Conservation (phyloP, 2,329 filamentous ascomycete species). For the Beauveria scarabaeidicola region DNA sequence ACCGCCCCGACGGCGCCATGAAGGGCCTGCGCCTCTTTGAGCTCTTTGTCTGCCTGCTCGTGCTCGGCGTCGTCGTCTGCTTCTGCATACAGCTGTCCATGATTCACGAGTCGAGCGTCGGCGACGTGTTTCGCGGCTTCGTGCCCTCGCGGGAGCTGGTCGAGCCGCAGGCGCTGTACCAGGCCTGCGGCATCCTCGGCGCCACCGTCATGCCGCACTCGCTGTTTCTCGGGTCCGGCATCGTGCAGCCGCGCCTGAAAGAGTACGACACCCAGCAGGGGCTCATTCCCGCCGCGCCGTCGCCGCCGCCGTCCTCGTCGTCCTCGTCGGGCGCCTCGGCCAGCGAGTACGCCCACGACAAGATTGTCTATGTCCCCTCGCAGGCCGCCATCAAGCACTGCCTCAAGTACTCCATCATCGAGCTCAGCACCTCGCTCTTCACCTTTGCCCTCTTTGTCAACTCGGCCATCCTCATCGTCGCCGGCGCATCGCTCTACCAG, state of each 20-base stretch:
- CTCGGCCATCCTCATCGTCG: constrained; percentile 71
- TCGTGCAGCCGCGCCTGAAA: constrained; percentile 57
- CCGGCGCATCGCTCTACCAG: constrained; percentile 66
- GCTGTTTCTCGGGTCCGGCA: constrained; percentile 59
- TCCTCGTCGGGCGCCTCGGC: constrained; percentile 17
- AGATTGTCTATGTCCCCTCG: constrained; percentile 60
- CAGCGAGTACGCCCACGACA: constrained; percentile 29
- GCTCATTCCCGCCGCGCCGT: constrained; percentile 32
- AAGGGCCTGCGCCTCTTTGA: constrained; percentile 55
- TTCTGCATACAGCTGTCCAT: constrained; percentile 62
- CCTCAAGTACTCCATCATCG: constrained; percentile 63
- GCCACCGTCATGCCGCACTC: constrained; percentile 68
- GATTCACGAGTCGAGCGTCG: constrained; percentile 45
- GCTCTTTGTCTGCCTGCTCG: constrained; percentile 52
- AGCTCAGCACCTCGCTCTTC: constrained; percentile 64
- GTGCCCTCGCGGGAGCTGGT: constrained; percentile 52
- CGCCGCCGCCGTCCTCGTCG: constrained; percentile 18
- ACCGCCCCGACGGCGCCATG: constrained; percentile 51
- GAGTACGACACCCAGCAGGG: constrained; percentile 55
- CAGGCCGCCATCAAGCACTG: constrained; percentile 64
- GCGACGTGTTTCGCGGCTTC: constrained; percentile 57
- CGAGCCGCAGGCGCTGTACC: constrained; percentile 37
- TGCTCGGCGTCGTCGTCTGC: constrained; percentile 54
- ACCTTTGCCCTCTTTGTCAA: constrained; percentile 82
- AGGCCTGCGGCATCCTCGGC: constrained; percentile 68